Evolutionary conservation across 306 rosid genomes (phyloP), one percentile per base, ranked within the genome.

Genomic region (Argentina anserina): DNA sequence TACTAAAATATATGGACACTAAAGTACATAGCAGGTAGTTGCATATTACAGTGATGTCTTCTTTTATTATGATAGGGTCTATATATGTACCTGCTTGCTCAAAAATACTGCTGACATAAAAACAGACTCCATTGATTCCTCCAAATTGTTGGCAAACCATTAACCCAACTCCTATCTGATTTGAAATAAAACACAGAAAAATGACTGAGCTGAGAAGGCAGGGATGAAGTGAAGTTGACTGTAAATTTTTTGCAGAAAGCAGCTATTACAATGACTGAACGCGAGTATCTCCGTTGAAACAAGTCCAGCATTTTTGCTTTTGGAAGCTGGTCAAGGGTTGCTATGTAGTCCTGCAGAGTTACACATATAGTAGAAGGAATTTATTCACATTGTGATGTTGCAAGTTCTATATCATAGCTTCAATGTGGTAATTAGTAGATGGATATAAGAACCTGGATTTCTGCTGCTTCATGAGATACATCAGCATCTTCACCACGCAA

Each of bases 81-180:
- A 25, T n/a, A n/a, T n/a, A n/a, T 13, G 47, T 84, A 94, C 98
- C 95, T 78, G 95, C 98, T 78, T 73, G 79, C 62, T 87, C 95
- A 76, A 91, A 94, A 66, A 94, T 94, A 78, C 86, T 77, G 82
- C 92, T 88, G 72, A 78, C 50, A 49, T 93, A 93, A 77, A 93
- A 93, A 80, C 87, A 82, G 73, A 93, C 43, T 65, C 88, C 96
- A 21, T 93, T 93, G 86, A 93, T 89, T 77, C 98, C 98, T 25
- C 98, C 98, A 5, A 91, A 72, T 82, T 91, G 98, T 83, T 94
- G 98, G 79, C 96, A 94, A 31, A 87, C 82, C 97, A 90, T 91
- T 66, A 91, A 79, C 20, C 98, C 98, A 53, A 89, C 76, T 77
- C 87, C 98, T 47, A 94, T 91, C 98, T 94, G 85, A 31, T 68